Base-by-base conservation (phyloP, 768 basidiomycete genomes). In the Phylloporus rhodoxanthus region DNA sequence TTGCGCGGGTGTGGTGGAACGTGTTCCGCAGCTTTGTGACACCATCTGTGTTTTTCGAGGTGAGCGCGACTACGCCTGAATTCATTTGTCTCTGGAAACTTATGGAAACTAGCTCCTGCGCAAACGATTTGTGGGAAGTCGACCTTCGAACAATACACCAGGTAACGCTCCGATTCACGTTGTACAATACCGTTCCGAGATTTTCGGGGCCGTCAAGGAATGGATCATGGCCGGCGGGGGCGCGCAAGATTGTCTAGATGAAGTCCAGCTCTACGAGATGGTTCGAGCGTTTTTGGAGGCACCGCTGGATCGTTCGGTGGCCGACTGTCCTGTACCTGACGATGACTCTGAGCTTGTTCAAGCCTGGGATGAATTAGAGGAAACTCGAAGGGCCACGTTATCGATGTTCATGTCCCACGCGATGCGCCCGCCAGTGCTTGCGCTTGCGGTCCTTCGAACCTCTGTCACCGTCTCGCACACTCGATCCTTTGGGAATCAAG, bases 1-100 rank as follows among this genome's bases (percentile, higher is more conserved):
- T 87, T 68, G 75, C 81, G 2, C 74, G 72, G 38, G 78, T 88
- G 3, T 92, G 89, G 87, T 92, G 89, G 87, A 82, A 77, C 53
- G 79, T 80, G 17, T 92, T 87, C 62, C 75, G 90, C 36, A 88
- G 85, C 58, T 89, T 91, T 56, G 79, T 91, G 8, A 82, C 85
- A 0, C 89, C 90, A 0, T 65, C 85, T 8, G 85, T 85, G 2
- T 87, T 92, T 58, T 91, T 92, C 62, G 88, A 91, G 81, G 90
- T 89, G 58, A 42, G 77, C 49, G 41, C 40, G 37, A 17, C 7
- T n/a, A 20, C 17, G 20, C 2, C 8, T 19, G n/a, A 10, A 8
- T 14, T 8, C 26, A 19, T 26, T 2, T 14, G 19, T 43, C 40
- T 5, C 9, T 0, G 11, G 17, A 3, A 17, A 15, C 60, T 59